Evolutionary conservation across 768 basidiomycete genomes (phyloP).

Genomic region (Auricularia cornea): DNA sequence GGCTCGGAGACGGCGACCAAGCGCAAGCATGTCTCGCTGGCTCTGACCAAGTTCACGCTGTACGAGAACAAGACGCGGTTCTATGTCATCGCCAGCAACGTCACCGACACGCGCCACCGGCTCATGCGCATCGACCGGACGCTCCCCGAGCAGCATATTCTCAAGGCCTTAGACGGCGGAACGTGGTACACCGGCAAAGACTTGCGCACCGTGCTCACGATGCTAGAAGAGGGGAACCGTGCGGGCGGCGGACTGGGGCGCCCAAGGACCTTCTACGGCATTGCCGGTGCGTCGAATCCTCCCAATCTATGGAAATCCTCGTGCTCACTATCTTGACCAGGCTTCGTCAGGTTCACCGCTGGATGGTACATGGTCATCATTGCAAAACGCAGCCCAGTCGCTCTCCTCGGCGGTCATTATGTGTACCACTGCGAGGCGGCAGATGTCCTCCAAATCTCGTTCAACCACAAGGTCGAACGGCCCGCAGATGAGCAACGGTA

Average conservation of each 20-base stretch:
- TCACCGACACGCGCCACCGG: slow-evolving; percentile 78
- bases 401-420: slow-evolving; percentile 90
- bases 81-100: slow-evolving; percentile 87
- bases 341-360: slow-evolving; percentile 89
- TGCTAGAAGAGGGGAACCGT: slow-evolving; percentile 94
- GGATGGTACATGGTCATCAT: slow-evolving; percentile 95
- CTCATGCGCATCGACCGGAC: slow-evolving; percentile 93
- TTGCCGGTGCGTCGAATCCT: slow-evolving; percentile 54
- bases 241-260: slow-evolving; percentile 78
- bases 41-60: slow-evolving; percentile 76
- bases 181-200: slow-evolving; percentile 82
- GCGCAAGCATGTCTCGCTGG: not conserved
- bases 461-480: slow-evolving; percentile 78
- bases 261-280: slow-evolving; percentile 69
- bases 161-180: slow-evolving; percentile 78
- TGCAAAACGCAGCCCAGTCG: slow-evolving; percentile 84
- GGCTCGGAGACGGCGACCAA: too few species aligned
- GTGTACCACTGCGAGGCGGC: slow-evolving; percentile 93
- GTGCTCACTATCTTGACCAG: too few species aligned
- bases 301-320: too few species aligned
- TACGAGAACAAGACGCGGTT: slow-evolving; percentile 90
- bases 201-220: slow-evolving; percentile 84
- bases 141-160: slow-evolving; percentile 46
- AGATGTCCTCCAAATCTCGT: slow-evolving; percentile 68
- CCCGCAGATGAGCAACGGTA: slow-evolving; percentile 74